Evolutionary conservation across 2,329 filamentous ascomycete species (phyloP).

Genomic region (Bipolaris cookei): DNA sequence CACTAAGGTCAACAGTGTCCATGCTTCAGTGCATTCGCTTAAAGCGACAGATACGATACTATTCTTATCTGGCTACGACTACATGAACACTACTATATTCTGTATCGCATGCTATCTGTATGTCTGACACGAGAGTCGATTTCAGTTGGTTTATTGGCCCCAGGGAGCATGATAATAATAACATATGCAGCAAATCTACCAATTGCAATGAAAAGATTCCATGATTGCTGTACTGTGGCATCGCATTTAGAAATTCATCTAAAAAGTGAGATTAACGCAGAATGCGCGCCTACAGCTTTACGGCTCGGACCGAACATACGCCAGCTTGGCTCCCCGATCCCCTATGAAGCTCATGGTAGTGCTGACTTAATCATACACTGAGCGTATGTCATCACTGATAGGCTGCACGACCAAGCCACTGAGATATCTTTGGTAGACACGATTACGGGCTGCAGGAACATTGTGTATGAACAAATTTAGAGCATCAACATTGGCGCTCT

Average conservation of each 20-base stretch:
- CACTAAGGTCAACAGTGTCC: background rate
- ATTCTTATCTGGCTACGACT: background rate
- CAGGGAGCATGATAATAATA: background rate
- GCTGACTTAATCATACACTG: constrained; percentile 7
- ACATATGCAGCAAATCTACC: background rate
- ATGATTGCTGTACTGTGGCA: background rate
- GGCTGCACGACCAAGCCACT: background rate
- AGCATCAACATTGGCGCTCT: background rate
- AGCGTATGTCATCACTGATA: background rate
- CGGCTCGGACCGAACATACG: background rate
- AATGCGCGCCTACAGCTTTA: background rate
- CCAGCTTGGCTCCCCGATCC: constrained; percentile 1
- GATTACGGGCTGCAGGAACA: background rate
- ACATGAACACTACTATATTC: no score
- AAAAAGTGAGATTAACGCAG: background rate
- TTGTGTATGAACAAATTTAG: background rate
- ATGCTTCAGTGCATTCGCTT: background rate
- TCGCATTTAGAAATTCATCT: background rate
- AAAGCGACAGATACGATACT: background rate
- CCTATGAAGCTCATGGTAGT: constrained; percentile 1
- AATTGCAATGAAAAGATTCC: background rate
- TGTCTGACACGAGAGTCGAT: background rate
- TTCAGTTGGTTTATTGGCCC: background rate
- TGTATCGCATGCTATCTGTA: background rate
- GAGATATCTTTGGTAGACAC: background rate